phyloP scores from a whole-genome alignment of 768 basidiomycete species.

The Daedaleopsis nitida region DNA sequence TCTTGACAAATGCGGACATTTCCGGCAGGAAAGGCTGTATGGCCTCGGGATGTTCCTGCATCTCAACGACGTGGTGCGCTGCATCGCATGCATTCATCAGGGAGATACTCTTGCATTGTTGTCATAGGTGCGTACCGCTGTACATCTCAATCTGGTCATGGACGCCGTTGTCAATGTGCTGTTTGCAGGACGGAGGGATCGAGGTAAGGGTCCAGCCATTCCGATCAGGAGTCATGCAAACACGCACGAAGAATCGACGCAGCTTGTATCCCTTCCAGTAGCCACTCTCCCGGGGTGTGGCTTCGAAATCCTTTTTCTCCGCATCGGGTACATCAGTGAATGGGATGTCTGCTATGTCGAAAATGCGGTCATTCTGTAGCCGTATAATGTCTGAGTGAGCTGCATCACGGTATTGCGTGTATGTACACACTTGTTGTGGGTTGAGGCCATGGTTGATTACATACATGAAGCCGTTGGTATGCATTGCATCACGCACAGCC shows the following conservation, averaged over 20 bases:
- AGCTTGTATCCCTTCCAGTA: constrained; percentile 46
- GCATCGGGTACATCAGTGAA: constrained; percentile 35
- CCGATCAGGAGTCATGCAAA: background rate
- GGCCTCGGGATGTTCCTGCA: constrained; percentile 48
- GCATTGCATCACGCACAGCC: constrained; percentile 32
- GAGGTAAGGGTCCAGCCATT: background rate
- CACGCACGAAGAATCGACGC: background rate
- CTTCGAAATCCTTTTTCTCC: constrained; percentile 34
- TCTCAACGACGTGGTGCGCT: constrained; percentile 55
- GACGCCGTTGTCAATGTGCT: constrained; percentile 63
- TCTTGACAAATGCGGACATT: constrained; percentile 48
- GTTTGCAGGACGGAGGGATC: background rate
- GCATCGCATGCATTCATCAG: background rate
- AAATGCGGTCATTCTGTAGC: background rate
- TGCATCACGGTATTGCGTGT: background rate
- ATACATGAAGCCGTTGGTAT: constrained; percentile 34
- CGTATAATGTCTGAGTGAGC: background rate
- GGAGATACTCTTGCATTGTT: background rate
- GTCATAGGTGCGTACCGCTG: constrained; percentile 43
- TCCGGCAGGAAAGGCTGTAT: constrained; percentile 54
- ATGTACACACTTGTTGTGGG: constrained; percentile 23
- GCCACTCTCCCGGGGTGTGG: constrained; percentile 40
- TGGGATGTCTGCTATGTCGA: constrained; percentile 32
- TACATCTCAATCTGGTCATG: constrained; percentile 65
- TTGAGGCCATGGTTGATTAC: constrained; percentile 35